Percentiles rank a stretch among this genome's conserved stretches.
These are phyloP conservation scores for Stipa capillata DNA, from an alignment of 176 grass and related monocot genomes.

Conservation along the genomic window DNA sequence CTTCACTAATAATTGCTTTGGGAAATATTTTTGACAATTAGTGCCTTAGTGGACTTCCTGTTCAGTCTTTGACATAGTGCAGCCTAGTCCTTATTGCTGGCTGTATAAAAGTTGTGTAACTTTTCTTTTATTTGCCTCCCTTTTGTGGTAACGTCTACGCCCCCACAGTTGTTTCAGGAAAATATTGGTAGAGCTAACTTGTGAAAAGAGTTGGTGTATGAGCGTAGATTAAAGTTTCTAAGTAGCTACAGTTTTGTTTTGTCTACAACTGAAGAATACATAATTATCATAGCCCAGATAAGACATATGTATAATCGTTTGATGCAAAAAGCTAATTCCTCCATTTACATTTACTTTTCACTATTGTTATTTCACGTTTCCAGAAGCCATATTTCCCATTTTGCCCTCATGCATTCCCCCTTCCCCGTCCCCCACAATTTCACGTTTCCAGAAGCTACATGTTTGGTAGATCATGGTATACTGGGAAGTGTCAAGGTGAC, in stretches of 20 bases:
- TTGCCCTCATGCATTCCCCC: too few relatives aligned
- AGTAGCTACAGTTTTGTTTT: neutral
- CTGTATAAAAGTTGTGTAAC: neutral
- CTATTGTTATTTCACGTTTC: too few relatives aligned
- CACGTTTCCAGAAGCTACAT: too few relatives aligned
- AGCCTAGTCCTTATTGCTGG: neutral
- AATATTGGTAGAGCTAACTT: neutral
- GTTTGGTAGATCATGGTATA: too few relatives aligned
- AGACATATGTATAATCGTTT: neutral
- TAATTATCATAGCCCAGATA: neutral
- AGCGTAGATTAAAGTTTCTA: neutral
- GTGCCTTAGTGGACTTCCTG: neutral
- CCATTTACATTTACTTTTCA: too few relatives aligned
- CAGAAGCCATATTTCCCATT: too few relatives aligned
- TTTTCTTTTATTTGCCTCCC: neutral
- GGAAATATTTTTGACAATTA: neutral
- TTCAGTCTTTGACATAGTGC: neutral
- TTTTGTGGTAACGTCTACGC: neutral
- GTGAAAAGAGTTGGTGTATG: neutral
- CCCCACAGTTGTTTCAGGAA: neutral
- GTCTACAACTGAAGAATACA: neutral
- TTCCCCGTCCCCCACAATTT: too few relatives aligned
- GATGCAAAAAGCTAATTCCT: neutral
- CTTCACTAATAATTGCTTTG: neutral
- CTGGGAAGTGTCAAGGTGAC: too few relatives aligned